Evolutionary conservation across 2,329 filamentous ascomycete genomes (phyloP), one percentile per base, ranked within the genome.

Genomic region (Metarhizium humberi): DNA sequence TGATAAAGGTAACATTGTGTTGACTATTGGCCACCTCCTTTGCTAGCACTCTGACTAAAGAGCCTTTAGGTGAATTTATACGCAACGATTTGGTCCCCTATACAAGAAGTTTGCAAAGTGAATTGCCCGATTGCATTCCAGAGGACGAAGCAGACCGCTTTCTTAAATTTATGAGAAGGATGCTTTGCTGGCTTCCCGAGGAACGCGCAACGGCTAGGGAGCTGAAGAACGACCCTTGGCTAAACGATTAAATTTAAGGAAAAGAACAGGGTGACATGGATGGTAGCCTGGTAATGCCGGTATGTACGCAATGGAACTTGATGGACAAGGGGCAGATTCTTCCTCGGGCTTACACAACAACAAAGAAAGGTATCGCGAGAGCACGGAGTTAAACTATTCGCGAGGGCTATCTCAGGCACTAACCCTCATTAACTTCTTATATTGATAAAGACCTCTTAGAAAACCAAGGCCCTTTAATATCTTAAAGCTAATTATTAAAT

Each of bases 131-230:
- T 34, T 62, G 59, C 52, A 58, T 61, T 48, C 50, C 53, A 14
- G 54, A 61, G n/a, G 58, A 64, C 47, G 38, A 55, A 48, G 54
- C 30, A 49, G 53, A 47, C 25, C 46, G 53, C 43, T 60, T 60
- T 51, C 55, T 65, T 46, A 53, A 57, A 42, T 65, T 65, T 50
- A 61, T 62, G 55, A 60, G 54, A 54, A 59, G 57, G 45, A 63
- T 65, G 63, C 54, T 65, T 6, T 58, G 55, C 32, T 65, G 63
- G 63, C 47, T 58, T 25, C 63, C 63, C 13, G 62, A 65, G 46
- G 59, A 62, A 25, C 57, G 63, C n/a, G 57, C 59, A 43, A 64
- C 60, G 20, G 62, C 63, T 3, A 42, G 48, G 36, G 63, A 65
- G 53, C 56, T 65, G 38, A 55, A 59, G 50, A 49, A 58, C 36